Base-by-base conservation (phyloP, 208 protist genomes). In the Herpetomonas samuelpessoai region DNA sequence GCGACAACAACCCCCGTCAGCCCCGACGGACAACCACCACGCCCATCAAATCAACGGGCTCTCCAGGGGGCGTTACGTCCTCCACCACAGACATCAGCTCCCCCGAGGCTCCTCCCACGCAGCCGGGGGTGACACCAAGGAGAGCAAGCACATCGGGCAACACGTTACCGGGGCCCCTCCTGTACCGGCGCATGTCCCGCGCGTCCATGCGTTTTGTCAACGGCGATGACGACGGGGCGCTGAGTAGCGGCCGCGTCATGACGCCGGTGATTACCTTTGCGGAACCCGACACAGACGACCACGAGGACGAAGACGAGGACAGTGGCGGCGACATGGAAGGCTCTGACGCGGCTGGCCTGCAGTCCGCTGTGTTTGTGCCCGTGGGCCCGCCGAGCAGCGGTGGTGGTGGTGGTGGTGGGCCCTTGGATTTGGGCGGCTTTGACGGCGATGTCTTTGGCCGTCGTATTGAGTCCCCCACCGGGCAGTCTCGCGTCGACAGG, bases 141-240 rank as follows among this genome's bases (percentile, higher is more conserved):
- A 21, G n/a, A 51, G 57, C 35, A n/a, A 52, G 31, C n/a, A 6
- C 27, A 22, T 7, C 22, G 31, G 24, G 38, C 58, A 22, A 1
- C n/a, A 2, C 24, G 24, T 41, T 16, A 27, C 54, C 1, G 28
- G 31, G 27, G 35, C 39, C 30, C 24, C 48, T 18, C 41, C 29
- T 35, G 31, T 61, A 51, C 25, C 59, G 58, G 21, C 66, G 57
- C 48, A 55, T 62, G 45, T 72, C 66, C 38, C 59, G 66, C 25
- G 47, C 66, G 31, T 66, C 66, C 19, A 31, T 59, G 31, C 66
- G 47, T 21, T 66, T 58, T 38, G 35, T 45, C 54, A 65, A 62
- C 39, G 35, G 51, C 48, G 54, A 65, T 28, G 46, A 7, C 35
- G 60, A 53, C 45, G 58, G 44, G 2, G 44, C 54, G 39, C 47